Conservation (phyloP, 306 rosid genomes). For the Erythrophleum fordii region DNA sequence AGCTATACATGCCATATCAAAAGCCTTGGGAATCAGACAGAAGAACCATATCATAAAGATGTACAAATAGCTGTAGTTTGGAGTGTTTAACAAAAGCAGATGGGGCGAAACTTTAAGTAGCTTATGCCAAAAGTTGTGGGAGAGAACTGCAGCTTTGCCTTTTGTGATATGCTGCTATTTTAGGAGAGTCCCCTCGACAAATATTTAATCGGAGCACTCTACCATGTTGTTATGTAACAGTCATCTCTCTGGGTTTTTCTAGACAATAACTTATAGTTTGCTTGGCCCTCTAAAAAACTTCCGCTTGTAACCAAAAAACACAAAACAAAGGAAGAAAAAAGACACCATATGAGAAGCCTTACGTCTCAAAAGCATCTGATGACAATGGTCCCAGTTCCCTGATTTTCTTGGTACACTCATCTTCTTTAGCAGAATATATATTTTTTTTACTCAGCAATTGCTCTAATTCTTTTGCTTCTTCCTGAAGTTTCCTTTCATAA, state of each 20-base stretch:
- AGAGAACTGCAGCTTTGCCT: neutral
- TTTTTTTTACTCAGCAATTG: constrained; percentile 79
- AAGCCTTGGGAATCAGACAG: constrained; percentile 3
- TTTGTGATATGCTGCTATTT: constrained; percentile 14
- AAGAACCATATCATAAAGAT: constrained; percentile 1
- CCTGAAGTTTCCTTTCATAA: constrained; percentile 86
- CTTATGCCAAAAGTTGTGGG: neutral
- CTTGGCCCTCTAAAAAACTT: constrained; percentile 11
- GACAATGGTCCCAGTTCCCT: constrained; percentile 89
- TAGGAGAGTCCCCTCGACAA: neutral
- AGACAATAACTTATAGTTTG: neutral
- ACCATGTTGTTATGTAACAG: constrained; percentile 1
- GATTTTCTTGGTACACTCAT: constrained; percentile 85
- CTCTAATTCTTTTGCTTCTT: constrained; percentile 92
- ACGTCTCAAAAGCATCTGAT: constrained; percentile 97
- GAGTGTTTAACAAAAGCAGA: constrained; percentile 20
- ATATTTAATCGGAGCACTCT: constrained; percentile 11
- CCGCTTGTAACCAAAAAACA: neutral
- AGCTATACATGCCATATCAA: constrained; percentile 20
- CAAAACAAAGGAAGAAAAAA: neutral
- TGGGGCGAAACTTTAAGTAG: constrained; percentile 5
- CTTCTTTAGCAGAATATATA: constrained; percentile 82
- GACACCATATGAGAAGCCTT: constrained; percentile 37
- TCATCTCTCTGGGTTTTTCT: constrained; percentile 6
- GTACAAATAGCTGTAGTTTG: neutral